A percentile compares a stretch with the other conserved stretches of the same genome.
These are phyloP conservation scores for Xanthoparmelia taractica DNA, from an alignment of 495 filamentous ascomycete genomes.

Conservation along the genomic window DNA sequence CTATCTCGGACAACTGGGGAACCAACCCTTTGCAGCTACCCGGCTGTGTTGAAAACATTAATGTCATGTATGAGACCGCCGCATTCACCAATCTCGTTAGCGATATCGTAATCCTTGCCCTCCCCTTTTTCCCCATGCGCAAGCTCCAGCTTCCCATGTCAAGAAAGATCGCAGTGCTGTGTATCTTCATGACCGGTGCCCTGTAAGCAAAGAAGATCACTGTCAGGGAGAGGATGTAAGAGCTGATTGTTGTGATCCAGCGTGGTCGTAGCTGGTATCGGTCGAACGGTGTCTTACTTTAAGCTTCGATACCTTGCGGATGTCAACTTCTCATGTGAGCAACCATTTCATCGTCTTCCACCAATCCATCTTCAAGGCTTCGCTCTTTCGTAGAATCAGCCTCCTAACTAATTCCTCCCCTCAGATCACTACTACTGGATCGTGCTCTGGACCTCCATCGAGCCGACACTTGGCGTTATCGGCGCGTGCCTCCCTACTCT, in stretches of 20 bases:
- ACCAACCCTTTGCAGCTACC: conserved; percentile 27
- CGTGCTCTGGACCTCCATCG: conserved; percentile 16
- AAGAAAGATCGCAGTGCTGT: conserved; percentile 37
- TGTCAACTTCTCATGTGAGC: conserved; percentile 10
- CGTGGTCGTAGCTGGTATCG: conserved; percentile 35
- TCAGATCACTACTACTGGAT: conserved; percentile 14
- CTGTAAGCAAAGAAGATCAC: conserved; percentile 27
- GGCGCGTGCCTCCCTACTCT: conserved; percentile 18
- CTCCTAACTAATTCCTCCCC: background rate
- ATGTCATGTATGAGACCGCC: conserved; percentile 29
- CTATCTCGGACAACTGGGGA: conserved; percentile 31
- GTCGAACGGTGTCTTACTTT: conserved; percentile 31
- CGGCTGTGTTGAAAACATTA: conserved; percentile 28
- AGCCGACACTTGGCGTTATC: conserved; percentile 16
- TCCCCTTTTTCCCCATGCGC: conserved; percentile 36
- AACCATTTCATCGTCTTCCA: background rate
- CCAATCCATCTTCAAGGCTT: background rate
- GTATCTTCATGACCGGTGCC: conserved; percentile 36
- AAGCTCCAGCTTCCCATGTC: conserved; percentile 31
- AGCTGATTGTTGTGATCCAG: background rate
- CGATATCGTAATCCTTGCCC: conserved; percentile 38
- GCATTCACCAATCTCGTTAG: conserved; percentile 35
- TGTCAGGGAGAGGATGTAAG: background rate
- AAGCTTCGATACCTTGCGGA: conserved; percentile 8
- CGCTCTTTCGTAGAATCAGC: background rate